These are phyloP conservation scores for Mycothermus thermophilus DNA, from an alignment of 495 filamentous ascomycete genomes.

Conservation along the genomic window DNA sequence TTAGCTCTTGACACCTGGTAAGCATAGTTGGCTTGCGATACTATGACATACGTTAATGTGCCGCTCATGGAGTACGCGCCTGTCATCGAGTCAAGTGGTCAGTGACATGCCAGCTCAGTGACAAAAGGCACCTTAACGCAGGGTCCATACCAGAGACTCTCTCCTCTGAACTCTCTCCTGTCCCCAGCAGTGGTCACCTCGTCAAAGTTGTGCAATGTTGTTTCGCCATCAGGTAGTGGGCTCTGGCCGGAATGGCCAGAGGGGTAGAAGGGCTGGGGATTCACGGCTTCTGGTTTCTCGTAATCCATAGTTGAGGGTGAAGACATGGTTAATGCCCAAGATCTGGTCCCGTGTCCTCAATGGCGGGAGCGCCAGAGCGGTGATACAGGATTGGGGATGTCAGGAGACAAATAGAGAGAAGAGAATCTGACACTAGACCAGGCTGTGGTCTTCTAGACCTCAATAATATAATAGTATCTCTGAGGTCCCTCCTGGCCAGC, in stretches of 20 bases:
- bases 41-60: constrained; percentile 27
- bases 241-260: constrained; percentile 6
- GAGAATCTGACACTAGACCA: no score
- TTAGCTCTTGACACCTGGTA: no score
- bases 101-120: not conserved
- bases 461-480: no score
- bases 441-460: no score
- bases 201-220: constrained; percentile 16
- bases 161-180: constrained; percentile 15
- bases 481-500: no score
- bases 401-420: no score
- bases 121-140: not conserved
- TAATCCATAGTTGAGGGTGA: constrained; percentile 19
- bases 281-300: constrained; percentile 18
- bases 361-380: no score
- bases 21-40: no score
- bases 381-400: no score
- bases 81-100: not conserved
- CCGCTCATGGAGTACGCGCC: constrained; percentile 24
- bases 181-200: constrained; percentile 17
- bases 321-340: no score
- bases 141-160: constrained; percentile 20
- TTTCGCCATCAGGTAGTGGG: constrained; percentile 15
- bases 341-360: no score
- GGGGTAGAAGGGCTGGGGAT: constrained; percentile 5